Base-by-base conservation (phyloP, 2,329 filamentous ascomycete genomes). In the Diplodia scrobiculata region DNA sequence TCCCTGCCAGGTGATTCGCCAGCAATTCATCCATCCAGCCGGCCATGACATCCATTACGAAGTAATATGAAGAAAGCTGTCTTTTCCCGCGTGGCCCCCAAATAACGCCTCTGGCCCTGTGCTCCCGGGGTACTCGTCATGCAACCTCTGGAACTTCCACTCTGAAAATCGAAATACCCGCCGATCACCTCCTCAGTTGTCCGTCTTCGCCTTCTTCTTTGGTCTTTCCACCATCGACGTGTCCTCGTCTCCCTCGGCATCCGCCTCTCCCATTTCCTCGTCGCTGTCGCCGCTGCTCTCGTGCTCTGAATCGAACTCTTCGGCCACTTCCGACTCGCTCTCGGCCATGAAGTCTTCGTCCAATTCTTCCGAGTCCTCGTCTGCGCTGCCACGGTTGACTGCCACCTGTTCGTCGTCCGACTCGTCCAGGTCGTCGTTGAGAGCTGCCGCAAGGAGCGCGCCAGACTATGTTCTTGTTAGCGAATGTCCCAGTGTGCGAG, bases 321-420 rank as follows among this genome's bases (percentile, higher is more conserved):
- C 95, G 0, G 94, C 95, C 2, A 97, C 93, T 71, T 99, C 95
- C 63, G 91, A 96, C 70, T 99, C 95, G 14, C 90, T 93, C 68
- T 96, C 92, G 5, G 90, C 91, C 72, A 90, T 86, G 83, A 99
- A 99, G 80, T 99, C 95, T 77, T 99, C 95, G 72, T 99, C 95
- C 9, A 93, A 88, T 68, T 90, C 94, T 82, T 98, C 94, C 75
- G 94, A 91, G 73, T 99, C 95, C 78, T 99, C 95, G 75, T 98
- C 95, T 3, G 94, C 95, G 32, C 91, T 95, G 69, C 95, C 94
- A 67, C 93, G 89, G 77, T 95, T 91, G 2, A 89, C 85, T 32
- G 83, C 87, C 7, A 89, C 89, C 50, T 90, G 89, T 68, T 96
- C 92, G 67, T 82, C 81, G 71, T 96, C 93, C 29, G 91, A 94